These are phyloP conservation scores for Diaporthe citri DNA, from an alignment of 2,329 filamentous ascomycete genomes.

Conservation along the genomic window DNA sequence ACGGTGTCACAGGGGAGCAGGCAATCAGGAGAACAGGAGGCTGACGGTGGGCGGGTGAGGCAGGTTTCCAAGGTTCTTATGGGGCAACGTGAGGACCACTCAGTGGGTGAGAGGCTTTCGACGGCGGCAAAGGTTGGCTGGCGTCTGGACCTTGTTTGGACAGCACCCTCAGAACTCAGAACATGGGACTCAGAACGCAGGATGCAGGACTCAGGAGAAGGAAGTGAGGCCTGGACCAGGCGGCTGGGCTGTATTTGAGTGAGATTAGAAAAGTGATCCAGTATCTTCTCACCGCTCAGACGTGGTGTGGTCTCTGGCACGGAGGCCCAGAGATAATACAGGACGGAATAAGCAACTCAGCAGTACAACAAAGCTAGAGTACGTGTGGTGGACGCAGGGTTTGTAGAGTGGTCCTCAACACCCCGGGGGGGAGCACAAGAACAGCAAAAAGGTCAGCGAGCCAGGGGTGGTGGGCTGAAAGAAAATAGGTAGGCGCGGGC, in stretches of 20 bases:
- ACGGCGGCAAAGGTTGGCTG: conserved; percentile 10
- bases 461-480: conserved; percentile 3
- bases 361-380: conserved; percentile 17
- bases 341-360: conserved; percentile 19
- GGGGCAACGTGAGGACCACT: not conserved
- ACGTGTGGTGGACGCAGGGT: conserved; percentile 5
- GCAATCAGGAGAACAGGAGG: not conserved
- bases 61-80: not conserved
- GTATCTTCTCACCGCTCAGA: conserved; percentile 12
- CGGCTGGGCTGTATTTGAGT: conserved; percentile 18
- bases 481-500: not conserved
- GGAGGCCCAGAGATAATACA: conserved; percentile 17
- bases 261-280: conserved; percentile 9
- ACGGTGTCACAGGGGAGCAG: not conserved
- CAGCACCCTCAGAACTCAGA: conserved; percentile 7
- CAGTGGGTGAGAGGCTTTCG: not conserved
- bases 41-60: not conserved
- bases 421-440: conserved; percentile 1
- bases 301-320: not conserved
- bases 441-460: not conserved
- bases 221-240: conserved; percentile 1
- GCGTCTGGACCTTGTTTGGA: conserved; percentile 16
- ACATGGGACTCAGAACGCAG: not conserved
- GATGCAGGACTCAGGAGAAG: conserved; percentile 2
- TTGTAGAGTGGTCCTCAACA: not conserved